A percentile compares a stretch with the other conserved stretches of the same genome.
These are phyloP conservation scores for Fusarium camptoceras DNA, from an alignment of 2,329 filamentous ascomycete species.

Conservation along the genomic window DNA sequence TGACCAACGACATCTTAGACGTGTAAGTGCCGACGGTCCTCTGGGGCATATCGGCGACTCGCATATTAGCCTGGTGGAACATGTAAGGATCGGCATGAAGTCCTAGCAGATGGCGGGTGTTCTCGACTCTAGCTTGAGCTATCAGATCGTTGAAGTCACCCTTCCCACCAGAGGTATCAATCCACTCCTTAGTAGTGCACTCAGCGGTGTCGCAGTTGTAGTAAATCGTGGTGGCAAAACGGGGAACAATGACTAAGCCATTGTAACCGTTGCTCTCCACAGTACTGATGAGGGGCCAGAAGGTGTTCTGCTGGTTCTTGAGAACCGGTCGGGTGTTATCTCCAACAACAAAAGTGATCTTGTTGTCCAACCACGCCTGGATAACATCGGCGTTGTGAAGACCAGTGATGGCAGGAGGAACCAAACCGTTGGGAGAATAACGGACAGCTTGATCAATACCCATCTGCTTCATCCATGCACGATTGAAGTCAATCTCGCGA, in stretches of 20 bases:
- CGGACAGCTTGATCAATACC: constrained; percentile 24
- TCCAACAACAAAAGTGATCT: constrained; percentile 25
- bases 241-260: constrained; percentile 25
- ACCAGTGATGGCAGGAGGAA: constrained; percentile 35
- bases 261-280: constrained; percentile 31
- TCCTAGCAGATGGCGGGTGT: constrained; percentile 22
- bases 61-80: constrained; percentile 40
- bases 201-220: constrained; percentile 33
- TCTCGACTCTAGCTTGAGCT: constrained; percentile 18
- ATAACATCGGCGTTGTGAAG: constrained; percentile 36
- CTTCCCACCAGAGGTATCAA: constrained; percentile 25
- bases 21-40: constrained; percentile 31
- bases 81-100: constrained; percentile 36
- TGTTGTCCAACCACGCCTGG: constrained; percentile 30
- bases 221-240: constrained; percentile 35
- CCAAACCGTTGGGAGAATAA: constrained; percentile 26
- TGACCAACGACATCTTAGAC: constrained; percentile 30
- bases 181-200: constrained; percentile 33
- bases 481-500: constrained; percentile 34
- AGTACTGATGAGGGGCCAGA: constrained; percentile 31
- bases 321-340: constrained; percentile 29
- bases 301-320: constrained; percentile 12
- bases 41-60: constrained; percentile 10
- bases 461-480: constrained; percentile 29
- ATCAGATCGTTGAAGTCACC: constrained; percentile 24